Percentiles rank a stretch among this genome's conserved stretches.
Evolutionary conservation across 148 eudicot species (phyloP).

Genomic region (Salicornia ramosissima): DNA sequence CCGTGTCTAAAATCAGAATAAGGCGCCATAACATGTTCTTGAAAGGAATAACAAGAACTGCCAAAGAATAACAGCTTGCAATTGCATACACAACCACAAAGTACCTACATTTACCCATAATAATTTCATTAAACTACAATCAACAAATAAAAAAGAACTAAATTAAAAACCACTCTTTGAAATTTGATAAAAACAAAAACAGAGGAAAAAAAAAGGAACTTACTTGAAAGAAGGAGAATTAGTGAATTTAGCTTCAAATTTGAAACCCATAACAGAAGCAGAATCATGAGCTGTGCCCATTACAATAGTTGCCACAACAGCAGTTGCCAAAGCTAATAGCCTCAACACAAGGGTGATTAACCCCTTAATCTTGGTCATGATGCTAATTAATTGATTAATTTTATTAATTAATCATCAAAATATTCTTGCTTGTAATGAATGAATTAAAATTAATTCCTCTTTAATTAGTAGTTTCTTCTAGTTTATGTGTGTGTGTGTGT

Average conservation of each 20-base stretch:
- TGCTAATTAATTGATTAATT: too few relatives aligned
- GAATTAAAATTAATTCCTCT: too few relatives aligned
- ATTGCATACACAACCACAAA: conserved; percentile 29
- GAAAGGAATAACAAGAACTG: conserved; percentile 27
- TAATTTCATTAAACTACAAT: not conserved
- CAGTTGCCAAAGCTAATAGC: conserved; percentile 52
- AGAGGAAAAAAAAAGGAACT: conserved; percentile 8
- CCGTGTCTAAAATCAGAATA: conserved; percentile 31
- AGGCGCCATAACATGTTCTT: conserved; percentile 41
- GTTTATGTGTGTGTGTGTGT: too few relatives aligned
- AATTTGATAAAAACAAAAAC: not conserved
- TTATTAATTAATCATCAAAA: conserved; percentile 2
- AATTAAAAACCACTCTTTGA: too few relatives aligned
- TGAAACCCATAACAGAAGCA: conserved; percentile 46
- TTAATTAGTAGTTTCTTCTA: too few relatives aligned
- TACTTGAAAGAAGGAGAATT: conserved; percentile 75
- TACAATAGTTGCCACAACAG: conserved; percentile 48
- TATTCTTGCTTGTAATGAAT: too few relatives aligned
- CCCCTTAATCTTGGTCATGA: conserved; percentile 44
- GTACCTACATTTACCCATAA: conserved; percentile 27
- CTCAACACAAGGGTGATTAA: conserved; percentile 53
- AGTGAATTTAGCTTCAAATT: conserved; percentile 63
- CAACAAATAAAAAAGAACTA: too few relatives aligned
- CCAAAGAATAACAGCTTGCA: conserved; percentile 29
- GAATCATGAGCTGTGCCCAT: conserved; percentile 76